These are phyloP conservation scores for Cadophora sp. DNA, from an alignment of 2,329 filamentous ascomycete species.

Conservation along the genomic window DNA sequence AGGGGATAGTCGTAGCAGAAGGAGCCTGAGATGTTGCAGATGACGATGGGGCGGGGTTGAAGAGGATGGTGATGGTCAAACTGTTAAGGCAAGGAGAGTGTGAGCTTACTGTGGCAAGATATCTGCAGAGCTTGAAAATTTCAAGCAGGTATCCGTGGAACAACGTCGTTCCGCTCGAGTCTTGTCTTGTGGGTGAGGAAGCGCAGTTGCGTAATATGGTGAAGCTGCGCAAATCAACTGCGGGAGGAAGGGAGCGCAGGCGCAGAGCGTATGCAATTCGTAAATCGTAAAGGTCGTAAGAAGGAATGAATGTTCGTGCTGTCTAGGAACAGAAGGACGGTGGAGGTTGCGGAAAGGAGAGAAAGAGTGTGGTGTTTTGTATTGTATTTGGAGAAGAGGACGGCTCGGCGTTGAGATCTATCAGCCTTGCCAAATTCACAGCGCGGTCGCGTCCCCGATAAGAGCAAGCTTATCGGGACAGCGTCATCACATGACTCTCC, in stretches of 20 bases:
- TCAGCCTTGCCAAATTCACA: background rate
- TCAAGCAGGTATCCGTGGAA: background rate
- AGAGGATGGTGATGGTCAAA: background rate
- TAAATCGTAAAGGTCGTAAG: slow-evolving; percentile 6
- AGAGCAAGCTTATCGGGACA: background rate
- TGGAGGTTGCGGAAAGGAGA: background rate
- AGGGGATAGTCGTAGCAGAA: background rate
- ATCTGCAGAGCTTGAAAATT: background rate
- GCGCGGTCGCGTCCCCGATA: slow-evolving; percentile 10
- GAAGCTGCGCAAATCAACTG: background rate
- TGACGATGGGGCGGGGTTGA: background rate
- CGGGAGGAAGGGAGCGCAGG: background rate
- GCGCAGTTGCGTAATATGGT: background rate
- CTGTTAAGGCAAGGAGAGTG: background rate
- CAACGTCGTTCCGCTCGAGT: background rate
- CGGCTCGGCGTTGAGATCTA: background rate
- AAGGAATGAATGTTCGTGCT: background rate
- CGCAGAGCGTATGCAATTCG: slow-evolving; percentile 1
- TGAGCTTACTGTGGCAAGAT: slow-evolving; percentile 1
- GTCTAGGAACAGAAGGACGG: background rate
- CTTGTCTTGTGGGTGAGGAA: background rate
- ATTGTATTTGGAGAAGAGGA: background rate
- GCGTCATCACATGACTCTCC: background rate
- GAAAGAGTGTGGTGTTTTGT: slow-evolving; percentile 10
- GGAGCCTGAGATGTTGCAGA: background rate